A percentile compares a stretch with the other conserved stretches of the same genome.
Evolutionary conservation across 2,329 filamentous ascomycete genomes (phyloP).

Genomic region (Arthrocladium fulminans): DNA sequence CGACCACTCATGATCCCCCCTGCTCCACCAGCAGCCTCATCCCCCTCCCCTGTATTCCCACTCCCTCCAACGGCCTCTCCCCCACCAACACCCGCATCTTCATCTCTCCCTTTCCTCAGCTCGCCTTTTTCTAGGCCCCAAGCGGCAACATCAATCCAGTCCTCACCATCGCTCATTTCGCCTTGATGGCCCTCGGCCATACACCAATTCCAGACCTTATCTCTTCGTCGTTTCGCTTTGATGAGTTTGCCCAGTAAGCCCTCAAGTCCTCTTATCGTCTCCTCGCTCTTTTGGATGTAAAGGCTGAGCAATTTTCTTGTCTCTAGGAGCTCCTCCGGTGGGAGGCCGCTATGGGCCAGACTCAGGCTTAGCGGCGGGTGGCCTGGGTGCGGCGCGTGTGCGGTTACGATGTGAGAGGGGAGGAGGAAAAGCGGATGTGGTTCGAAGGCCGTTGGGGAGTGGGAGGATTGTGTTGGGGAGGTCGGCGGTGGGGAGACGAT

Average conservation of each 20-base stretch:
- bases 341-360: constrained; percentile 48
- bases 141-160: constrained; percentile 57
- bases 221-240: constrained; percentile 51
- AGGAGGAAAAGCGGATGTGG: constrained; percentile 49
- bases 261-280: constrained; percentile 50
- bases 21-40: not conserved
- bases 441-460: constrained; percentile 34
- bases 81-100: constrained; percentile 44
- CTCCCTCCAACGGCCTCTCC: constrained; percentile 17
- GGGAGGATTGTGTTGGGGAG: constrained; percentile 25
- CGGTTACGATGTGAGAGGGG: constrained; percentile 36
- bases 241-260: constrained; percentile 49
- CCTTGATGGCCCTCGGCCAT: constrained; percentile 56
- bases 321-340: constrained; percentile 52
- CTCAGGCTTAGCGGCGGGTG: constrained; percentile 41
- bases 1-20: not conserved
- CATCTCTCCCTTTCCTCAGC: constrained; percentile 52
- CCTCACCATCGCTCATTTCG: constrained; percentile 59
- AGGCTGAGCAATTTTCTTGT: constrained; percentile 52
- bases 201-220: constrained; percentile 51
- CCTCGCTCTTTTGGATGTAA: constrained; percentile 59
- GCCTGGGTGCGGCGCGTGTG: constrained; percentile 43
- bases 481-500: constrained; percentile 21
- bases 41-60: not conserved
- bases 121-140: constrained; percentile 49